A percentile compares a stretch with the other conserved stretches of the same genome.
Conservation (phyloP, 768 basidiomycete species). For the Austroboletus festivus region DNA sequence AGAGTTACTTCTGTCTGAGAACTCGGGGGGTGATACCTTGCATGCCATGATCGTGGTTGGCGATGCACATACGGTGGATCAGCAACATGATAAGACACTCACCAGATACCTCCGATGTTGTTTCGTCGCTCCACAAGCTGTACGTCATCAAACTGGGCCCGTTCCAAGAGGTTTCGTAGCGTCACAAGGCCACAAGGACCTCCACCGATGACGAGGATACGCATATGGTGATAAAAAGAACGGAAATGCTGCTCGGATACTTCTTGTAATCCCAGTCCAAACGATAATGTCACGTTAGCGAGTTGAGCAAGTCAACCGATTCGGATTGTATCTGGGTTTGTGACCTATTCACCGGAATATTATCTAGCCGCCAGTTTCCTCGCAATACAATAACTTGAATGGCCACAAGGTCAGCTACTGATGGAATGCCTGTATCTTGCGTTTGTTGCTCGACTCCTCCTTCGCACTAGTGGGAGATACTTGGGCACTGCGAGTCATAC, state of each 20-base stretch:
- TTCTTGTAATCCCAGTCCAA: no score
- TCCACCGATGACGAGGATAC: slow-evolving; percentile 44
- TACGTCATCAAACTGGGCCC: slow-evolving; percentile 41
- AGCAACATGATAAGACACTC: slow-evolving; percentile 10
- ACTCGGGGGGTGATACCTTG: slow-evolving; percentile 14
- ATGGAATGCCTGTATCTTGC: no score
- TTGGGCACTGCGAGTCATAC: no score
- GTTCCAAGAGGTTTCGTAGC: slow-evolving; percentile 45
- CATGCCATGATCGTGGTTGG: neutral
- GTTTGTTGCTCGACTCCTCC: no score
- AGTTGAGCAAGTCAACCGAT: no score
- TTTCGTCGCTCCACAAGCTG: slow-evolving; percentile 43
- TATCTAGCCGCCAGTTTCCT: no score
- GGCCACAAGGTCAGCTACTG: no score
- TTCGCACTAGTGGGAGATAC: no score
- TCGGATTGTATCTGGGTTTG: neutral
- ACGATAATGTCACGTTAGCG: no score
- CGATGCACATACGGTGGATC: no score
- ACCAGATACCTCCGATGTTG: slow-evolving; percentile 54
- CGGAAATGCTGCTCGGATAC: slow-evolving; percentile 1
- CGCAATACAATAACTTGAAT: no score
- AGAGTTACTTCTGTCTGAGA: neutral
- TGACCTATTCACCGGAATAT: no score
- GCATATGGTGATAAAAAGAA: neutral
- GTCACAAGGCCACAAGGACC: slow-evolving; percentile 48